These are phyloP conservation scores for Cryptococcus jaspeensis DNA, from an alignment of 1,284 basidiomycete species.

Conservation along the genomic window DNA sequence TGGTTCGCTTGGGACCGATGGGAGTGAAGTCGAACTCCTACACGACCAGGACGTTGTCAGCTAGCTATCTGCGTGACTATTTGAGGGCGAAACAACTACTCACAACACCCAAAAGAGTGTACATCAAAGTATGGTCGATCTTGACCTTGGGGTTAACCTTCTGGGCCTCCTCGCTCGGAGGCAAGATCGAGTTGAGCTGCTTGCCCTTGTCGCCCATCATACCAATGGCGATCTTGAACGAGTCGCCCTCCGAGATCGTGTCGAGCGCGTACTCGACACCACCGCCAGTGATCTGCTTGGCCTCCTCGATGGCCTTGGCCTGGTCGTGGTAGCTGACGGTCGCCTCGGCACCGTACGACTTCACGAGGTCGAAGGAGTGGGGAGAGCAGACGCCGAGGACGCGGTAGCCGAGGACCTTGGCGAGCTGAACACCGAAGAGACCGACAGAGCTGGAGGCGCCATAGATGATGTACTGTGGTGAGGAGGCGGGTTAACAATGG, in stretches of 20 bases:
- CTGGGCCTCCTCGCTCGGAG: conserved; percentile 16
- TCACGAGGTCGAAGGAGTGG: conserved; percentile 51
- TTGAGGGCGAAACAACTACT: conserved; percentile 7
- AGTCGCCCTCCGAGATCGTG: conserved; percentile 33
- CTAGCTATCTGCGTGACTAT: background rate
- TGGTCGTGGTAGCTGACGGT: conserved; percentile 34
- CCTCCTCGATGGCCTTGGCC: conserved; percentile 21
- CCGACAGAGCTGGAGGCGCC: conserved; percentile 54
- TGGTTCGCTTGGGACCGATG: background rate
- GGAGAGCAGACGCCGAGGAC: conserved; percentile 53
- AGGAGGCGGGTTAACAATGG: background rate
- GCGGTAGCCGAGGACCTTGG: conserved; percentile 52
- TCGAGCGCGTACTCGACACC: conserved; percentile 34
- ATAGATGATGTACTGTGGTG: conserved; percentile 50
- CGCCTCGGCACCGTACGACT: conserved; percentile 53
- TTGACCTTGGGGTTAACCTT: conserved; percentile 29
- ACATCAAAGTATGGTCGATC: conserved; percentile 33
- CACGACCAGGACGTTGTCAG: background rate
- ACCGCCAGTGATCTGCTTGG: conserved; percentile 37
- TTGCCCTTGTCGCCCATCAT: conserved; percentile 23
- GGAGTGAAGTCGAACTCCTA: conserved; percentile 32
- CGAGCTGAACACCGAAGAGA: conserved; percentile 54
- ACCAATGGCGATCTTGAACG: conserved; percentile 26
- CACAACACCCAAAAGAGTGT: conserved; percentile 35
- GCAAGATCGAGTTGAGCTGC: conserved; percentile 25